Conservation (phyloP, 176 grass and related monocot genomes). For the Aechmea fasciata region DNA sequence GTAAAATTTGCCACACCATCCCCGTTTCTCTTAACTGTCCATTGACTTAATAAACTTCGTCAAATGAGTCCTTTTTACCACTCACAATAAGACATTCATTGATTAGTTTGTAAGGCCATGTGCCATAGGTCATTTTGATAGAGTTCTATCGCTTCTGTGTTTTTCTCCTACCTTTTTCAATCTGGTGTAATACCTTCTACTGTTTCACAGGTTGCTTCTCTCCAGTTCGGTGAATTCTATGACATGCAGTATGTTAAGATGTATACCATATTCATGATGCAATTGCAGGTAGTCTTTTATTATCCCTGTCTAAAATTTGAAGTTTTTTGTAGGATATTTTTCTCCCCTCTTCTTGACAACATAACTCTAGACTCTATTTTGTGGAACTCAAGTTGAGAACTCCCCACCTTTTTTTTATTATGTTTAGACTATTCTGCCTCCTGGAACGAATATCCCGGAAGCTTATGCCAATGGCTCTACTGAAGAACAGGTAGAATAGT, state of each 20-base stretch:
- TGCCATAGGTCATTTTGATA: background rate
- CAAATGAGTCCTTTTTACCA: background rate
- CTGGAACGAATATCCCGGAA: slow-evolving; percentile 68
- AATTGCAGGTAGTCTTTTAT: slow-evolving; percentile 59
- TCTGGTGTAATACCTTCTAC: background rate
- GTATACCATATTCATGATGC: slow-evolving; percentile 96
- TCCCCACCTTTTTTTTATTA: background rate
- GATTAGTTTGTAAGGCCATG: background rate
- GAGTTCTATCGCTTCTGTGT: background rate
- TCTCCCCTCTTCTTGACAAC: slow-evolving; percentile 2
- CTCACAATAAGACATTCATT: background rate
- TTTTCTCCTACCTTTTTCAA: background rate
- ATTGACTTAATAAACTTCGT: background rate
- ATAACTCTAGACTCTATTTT: background rate
- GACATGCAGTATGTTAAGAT: slow-evolving; percentile 94
- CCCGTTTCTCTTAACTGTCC: too few relatives aligned
- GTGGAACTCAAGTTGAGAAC: background rate
- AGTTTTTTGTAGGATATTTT: background rate
- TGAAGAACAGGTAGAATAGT: slow-evolving; percentile 66
- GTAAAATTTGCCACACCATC: too few relatives aligned
- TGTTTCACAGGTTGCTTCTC: slow-evolving; percentile 67
- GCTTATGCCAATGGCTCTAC: slow-evolving; percentile 95
- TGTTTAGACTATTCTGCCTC: slow-evolving; percentile 78
- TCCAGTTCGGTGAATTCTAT: slow-evolving; percentile 99
- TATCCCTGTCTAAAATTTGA: background rate